A percentile compares a stretch with the other conserved stretches of the same genome.
These are phyloP conservation scores for Cenchrus americanus DNA, from an alignment of 176 grass and related monocot species.

Conservation along the genomic window DNA sequence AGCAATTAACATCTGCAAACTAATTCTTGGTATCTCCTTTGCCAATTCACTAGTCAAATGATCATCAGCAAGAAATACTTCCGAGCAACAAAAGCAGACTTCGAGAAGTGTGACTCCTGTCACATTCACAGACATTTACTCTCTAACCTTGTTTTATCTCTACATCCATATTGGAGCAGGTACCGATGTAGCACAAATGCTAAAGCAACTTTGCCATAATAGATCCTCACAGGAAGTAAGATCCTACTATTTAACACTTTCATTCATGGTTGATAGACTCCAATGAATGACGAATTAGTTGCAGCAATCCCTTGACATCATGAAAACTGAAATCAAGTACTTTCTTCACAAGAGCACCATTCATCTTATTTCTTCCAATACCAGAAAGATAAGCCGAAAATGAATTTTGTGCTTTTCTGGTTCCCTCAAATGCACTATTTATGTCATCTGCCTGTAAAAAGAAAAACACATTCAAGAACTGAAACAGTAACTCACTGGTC, in stretches of 20 bases:
- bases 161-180: conserved; percentile 9
- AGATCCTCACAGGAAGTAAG: conserved; percentile 29
- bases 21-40: conserved; percentile 19
- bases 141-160: neutral
- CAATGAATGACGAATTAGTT: conserved; percentile 75
- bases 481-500: neutral
- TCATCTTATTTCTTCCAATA: conserved; percentile 50
- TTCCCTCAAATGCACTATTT: conserved; percentile 85
- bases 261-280: conserved; percentile 76
- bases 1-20: conserved; percentile 26
- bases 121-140: conserved; percentile 21
- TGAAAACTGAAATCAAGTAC: conserved; percentile 95
- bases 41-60: conserved; percentile 25
- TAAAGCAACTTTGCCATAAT: conserved; percentile 28
- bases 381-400: conserved; percentile 62
- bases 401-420: conserved; percentile 76
- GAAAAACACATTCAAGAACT: conserved; percentile 29
- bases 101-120: neutral
- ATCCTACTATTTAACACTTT: conserved; percentile 43
- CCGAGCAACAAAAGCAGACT: conserved; percentile 25
- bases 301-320: conserved; percentile 74
- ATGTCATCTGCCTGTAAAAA: conserved; percentile 69
- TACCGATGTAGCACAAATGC: conserved; percentile 32
- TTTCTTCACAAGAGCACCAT: conserved; percentile 57
- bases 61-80: conserved; percentile 32